A percentile compares a stretch with the other conserved stretches of the same genome.
Evolutionary conservation across 2,329 filamentous ascomycete genomes (phyloP).

Genomic region (Botrytis galanthina): DNA sequence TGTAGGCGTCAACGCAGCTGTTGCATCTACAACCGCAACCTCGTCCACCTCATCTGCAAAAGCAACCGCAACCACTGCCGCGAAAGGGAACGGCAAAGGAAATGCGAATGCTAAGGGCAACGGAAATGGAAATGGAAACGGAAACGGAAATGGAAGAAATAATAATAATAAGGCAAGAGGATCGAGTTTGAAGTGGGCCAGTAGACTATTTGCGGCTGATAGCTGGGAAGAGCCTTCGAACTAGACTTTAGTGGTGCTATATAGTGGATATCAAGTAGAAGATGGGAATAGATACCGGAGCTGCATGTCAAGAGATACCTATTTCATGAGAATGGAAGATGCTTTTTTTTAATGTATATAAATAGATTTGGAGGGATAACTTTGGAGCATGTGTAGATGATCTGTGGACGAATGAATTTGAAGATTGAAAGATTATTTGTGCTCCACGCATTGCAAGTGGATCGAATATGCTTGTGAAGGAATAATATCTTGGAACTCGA

Average conservation of each 20-base stretch:
- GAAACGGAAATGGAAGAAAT: neutral
- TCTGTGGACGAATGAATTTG: neutral
- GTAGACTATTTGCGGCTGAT: neutral
- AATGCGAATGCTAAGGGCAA: neutral
- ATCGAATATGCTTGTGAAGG: neutral
- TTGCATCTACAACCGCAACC: neutral
- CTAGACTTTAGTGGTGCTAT: neutral
- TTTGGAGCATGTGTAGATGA: neutral
- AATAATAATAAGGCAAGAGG: neutral
- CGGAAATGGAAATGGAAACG: neutral
- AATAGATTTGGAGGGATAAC: neutral
- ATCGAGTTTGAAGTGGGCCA: constrained; percentile 1
- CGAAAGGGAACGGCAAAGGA: neutral
- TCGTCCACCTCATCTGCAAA: neutral
- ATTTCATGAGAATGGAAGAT: neutral
- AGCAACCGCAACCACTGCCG: neutral
- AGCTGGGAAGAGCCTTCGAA: constrained; percentile 12
- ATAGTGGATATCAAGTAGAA: neutral
- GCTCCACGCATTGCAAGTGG: neutral
- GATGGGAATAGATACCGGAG: neutral
- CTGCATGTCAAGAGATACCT: neutral
- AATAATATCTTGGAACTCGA: neutral
- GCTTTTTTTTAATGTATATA: constrained; percentile 16
- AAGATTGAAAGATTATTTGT: neutral
- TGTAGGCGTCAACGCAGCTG: neutral